Evolutionary conservation across 805 yeast species (phyloP), one percentile per base, ranked within the genome.

Genomic region (Jamesozyma hellenica): DNA sequence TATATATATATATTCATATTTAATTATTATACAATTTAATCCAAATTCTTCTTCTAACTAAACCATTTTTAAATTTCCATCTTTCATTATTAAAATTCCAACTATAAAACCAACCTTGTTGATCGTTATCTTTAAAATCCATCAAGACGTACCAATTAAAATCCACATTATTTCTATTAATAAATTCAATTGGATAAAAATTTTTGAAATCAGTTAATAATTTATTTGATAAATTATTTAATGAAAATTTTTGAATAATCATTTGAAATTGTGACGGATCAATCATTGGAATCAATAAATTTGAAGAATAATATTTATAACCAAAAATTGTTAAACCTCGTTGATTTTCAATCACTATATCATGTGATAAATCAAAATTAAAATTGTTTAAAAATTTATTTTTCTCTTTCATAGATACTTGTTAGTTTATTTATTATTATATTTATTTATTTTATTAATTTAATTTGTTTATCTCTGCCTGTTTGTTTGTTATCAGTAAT

Each of bases 71-170:
- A 3, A 83, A 84, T 49, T 76, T 74, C 94, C 94, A 83, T 34
- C 57, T 53, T 19, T 48, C 49, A 16, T 72, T 61, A 9, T 63
- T 56, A 43, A 78, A 72, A 18, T 68, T 48, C 60, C 72, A 64
- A 42, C 82, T 68, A 52, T 83, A 84, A 26, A 70, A 55, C 94
- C 94, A 83, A n/a, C 94, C 94, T 51, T 79, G 82, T 50, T 82
- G 88, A 56, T 83, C 94, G 16, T 75, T 81, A 51, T 82, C 86
- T 17, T 45, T 43, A 32, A 61, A 59, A 36, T 65, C 57, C 90
- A 84, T 79, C 42, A 79, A 67, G 2, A 81, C 79, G 49, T 76
- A 79, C 94, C 94, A 83, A 40, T 68, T 64, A 12, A 66, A 31
- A n/a, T 39, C 32, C 14, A n/a, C 12, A 14, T 30, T 17, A 16